Evolutionary conservation across 2,329 filamentous ascomycete genomes (phyloP).

Genomic region (Aspergillus sp.): DNA sequence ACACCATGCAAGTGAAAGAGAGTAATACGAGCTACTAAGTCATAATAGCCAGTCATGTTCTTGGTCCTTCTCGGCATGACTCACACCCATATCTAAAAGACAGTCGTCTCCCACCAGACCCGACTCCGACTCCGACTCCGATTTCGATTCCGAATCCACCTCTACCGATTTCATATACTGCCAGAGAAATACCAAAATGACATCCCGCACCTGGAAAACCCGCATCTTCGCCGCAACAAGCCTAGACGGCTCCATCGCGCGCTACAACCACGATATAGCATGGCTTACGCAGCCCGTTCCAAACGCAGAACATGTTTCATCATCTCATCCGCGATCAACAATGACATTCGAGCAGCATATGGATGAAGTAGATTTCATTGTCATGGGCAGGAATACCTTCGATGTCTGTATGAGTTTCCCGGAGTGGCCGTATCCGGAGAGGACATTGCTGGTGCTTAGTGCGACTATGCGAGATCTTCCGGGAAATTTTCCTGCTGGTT

Average conservation of each 20-base stretch:
- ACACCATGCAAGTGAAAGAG: no score
- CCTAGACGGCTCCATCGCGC: constrained; percentile 14
- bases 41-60: no score
- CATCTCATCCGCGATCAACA: background rate
- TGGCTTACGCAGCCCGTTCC: constrained; percentile 6
- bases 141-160: no score
- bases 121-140: no score
- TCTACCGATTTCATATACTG: no score
- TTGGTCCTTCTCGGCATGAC: no score
- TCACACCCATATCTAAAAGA: no score
- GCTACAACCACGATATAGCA: constrained; percentile 3
- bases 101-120: no score
- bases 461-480: background rate
- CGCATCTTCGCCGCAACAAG: constrained; percentile 12
- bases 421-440: constrained; percentile 11
- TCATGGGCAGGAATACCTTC: constrained; percentile 13
- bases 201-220: background rate
- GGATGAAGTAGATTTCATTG: constrained; percentile 7
- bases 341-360: constrained; percentile 6
- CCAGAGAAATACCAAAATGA: no score
- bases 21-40: no score
- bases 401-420: background rate
- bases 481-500: background rate
- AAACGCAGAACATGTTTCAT: background rate
- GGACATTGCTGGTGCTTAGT: constrained; percentile 6